These are phyloP conservation scores for Sugiyamaella paludigena DNA, from an alignment of 1,139 yeast species.

Conservation along the genomic window DNA sequence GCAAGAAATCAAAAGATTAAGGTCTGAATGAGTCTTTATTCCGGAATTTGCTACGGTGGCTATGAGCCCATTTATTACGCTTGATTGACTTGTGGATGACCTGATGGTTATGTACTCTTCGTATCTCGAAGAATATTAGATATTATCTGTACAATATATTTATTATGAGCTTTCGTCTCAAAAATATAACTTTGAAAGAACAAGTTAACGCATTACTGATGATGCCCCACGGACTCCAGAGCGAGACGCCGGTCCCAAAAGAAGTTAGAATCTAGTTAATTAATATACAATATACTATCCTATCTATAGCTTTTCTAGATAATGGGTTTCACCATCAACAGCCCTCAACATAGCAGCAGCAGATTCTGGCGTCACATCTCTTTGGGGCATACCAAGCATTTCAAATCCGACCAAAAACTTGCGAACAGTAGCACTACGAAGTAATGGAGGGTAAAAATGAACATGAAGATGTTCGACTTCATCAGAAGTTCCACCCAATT, in stretches of 20 bases:
- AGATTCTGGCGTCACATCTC: conserved; percentile 73
- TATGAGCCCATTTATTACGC: too few relatives aligned
- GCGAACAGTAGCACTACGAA: conserved; percentile 71
- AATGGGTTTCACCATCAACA: conserved; percentile 25
- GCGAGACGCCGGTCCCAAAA: too few relatives aligned
- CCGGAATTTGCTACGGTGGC: not conserved
- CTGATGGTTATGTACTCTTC: too few relatives aligned
- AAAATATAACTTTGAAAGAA: too few relatives aligned
- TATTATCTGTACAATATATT: too few relatives aligned
- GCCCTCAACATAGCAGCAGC: conserved; percentile 48
- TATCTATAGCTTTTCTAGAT: not conserved
- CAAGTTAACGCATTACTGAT: too few relatives aligned
- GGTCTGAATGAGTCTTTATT: conserved; percentile 8
- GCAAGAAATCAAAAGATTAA: conserved; percentile 18
- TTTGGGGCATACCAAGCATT: conserved; percentile 74
- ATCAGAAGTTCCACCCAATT: conserved; percentile 27
- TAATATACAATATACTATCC: too few relatives aligned
- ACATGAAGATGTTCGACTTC: conserved; percentile 65
- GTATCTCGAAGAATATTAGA: too few relatives aligned
- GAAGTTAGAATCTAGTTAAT: too few relatives aligned
- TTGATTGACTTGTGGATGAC: too few relatives aligned
- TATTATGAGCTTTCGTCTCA: too few relatives aligned
- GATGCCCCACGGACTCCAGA: too few relatives aligned
- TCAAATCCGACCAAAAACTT: conserved; percentile 78
- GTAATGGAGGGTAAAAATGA: conserved; percentile 76